phyloP scores from a whole-genome alignment of 2,329 filamentous ascomycete genomes.

The Didymosphaeria variabile region DNA sequence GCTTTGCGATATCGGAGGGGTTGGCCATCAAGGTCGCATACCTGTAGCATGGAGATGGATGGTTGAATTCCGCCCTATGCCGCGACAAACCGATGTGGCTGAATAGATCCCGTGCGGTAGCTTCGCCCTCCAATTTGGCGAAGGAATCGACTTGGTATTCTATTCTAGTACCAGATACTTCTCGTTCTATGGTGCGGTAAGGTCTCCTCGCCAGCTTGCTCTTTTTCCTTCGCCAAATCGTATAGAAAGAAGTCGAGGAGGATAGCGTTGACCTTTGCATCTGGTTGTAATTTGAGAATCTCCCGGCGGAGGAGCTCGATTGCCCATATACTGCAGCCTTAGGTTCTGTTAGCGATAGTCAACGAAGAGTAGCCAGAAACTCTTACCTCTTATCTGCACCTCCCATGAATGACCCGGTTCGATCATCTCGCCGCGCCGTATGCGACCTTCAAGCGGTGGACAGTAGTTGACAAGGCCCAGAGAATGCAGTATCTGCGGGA shows the following conservation, averaged over 20 bases:
- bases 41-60: too few species aligned
- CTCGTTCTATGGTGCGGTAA: conserved; percentile 88
- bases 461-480: conserved; percentile 86
- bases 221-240: conserved; percentile 88
- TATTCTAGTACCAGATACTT: conserved; percentile 86
- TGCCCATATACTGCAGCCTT: conserved; percentile 95
- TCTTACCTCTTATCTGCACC: conserved; percentile 80
- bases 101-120: not conserved
- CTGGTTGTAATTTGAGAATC: conserved; percentile 77
- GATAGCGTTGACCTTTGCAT: conserved; percentile 80
- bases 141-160: not conserved
- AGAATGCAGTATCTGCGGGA: conserved; percentile 89
- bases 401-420: conserved; percentile 81
- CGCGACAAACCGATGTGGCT: not conserved
- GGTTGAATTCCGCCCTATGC: not conserved
- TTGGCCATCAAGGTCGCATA: not conserved
- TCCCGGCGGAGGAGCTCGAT: conserved; percentile 87
- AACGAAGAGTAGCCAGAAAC: not conserved
- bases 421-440: conserved; percentile 71
- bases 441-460: conserved; percentile 76
- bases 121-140: too few species aligned
- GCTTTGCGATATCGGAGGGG: not conserved
- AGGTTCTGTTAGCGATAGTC: not conserved
- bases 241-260: conserved; percentile 98
- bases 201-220: conserved; percentile 55